phyloP scores from a whole-genome alignment of 495 filamentous ascomycete genomes.

The Usnea hakonensis region DNA sequence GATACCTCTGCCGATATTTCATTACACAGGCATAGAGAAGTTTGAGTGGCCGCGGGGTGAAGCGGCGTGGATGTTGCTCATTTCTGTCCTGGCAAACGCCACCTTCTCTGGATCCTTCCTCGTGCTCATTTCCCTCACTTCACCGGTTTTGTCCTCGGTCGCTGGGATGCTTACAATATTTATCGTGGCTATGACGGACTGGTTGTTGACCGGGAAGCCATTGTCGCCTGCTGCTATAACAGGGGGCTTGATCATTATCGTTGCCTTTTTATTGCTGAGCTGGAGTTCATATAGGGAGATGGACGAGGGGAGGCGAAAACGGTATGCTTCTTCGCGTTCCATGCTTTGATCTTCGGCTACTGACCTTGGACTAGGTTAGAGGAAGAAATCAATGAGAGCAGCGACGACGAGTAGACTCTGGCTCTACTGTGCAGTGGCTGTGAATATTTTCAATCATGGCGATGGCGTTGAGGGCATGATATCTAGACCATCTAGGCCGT shows the following conservation, averaged over 20 bases:
- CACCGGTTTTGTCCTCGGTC: conserved; percentile 83
- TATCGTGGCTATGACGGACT: conserved; percentile 86
- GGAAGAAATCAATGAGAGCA: conserved; percentile 13
- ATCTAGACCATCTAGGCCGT: neutral
- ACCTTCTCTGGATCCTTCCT: conserved; percentile 91
- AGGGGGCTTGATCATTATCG: conserved; percentile 81
- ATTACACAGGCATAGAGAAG: conserved; percentile 64
- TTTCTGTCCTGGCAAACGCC: conserved; percentile 78
- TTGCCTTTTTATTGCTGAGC: conserved; percentile 74
- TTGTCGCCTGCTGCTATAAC: conserved; percentile 64
- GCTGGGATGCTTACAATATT: conserved; percentile 94
- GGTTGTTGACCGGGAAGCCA: conserved; percentile 68
- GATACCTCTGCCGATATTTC: conserved; percentile 83
- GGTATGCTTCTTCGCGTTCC: conserved; percentile 17
- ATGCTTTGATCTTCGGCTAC: neutral
- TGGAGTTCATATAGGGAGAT: conserved; percentile 92
- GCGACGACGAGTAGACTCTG: conserved; percentile 16
- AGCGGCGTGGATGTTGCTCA: conserved; percentile 67
- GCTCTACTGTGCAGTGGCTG: neutral
- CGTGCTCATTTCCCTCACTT: conserved; percentile 83
- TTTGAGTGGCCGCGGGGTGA: conserved; percentile 75
- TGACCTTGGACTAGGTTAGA: conserved; percentile 11
- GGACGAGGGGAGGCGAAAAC: conserved; percentile 67
- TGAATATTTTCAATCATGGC: neutral
- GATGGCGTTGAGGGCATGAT: conserved; percentile 4